These are phyloP conservation scores for Yamadazyma laniorum DNA, from an alignment of 805 yeast genomes.

Conservation along the genomic window DNA sequence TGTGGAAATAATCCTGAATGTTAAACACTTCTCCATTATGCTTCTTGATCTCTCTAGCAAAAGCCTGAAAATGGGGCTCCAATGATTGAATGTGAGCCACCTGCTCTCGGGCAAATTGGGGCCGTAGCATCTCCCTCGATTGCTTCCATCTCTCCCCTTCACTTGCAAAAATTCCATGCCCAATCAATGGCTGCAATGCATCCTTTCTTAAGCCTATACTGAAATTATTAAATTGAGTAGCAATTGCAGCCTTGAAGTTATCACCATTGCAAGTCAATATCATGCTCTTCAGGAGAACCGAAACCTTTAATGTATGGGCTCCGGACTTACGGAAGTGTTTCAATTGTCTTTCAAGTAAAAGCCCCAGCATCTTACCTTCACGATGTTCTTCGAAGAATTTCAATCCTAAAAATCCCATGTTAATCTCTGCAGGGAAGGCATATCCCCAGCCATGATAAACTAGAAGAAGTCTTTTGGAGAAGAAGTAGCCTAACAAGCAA, in stretches of 20 bases:
- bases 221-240: slow-evolving; percentile 39
- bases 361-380: slow-evolving; percentile 4
- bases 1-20: slow-evolving; percentile 34
- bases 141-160: slow-evolving; percentile 40
- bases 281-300: slow-evolving; percentile 9
- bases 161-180: slow-evolving; percentile 39
- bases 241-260: slow-evolving; percentile 33
- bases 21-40: slow-evolving; percentile 23
- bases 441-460: slow-evolving; percentile 10
- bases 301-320: slow-evolving; percentile 3
- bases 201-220: slow-evolving; percentile 28
- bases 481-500: too few species aligned
- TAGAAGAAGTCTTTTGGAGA: not conserved
- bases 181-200: slow-evolving; percentile 29
- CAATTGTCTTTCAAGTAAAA: slow-evolving; percentile 5
- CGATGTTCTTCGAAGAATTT: slow-evolving; percentile 4
- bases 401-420: slow-evolving; percentile 4
- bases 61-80: slow-evolving; percentile 31
- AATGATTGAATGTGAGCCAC: slow-evolving; percentile 31
- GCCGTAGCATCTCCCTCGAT: slow-evolving; percentile 37
- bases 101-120: slow-evolving; percentile 39
- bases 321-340: not conserved
- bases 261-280: slow-evolving; percentile 35
- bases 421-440: not conserved
- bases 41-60: slow-evolving; percentile 21